phyloP scores from a whole-genome alignment of 2,329 filamentous ascomycete species.

The Tolypocladium sp. region DNA sequence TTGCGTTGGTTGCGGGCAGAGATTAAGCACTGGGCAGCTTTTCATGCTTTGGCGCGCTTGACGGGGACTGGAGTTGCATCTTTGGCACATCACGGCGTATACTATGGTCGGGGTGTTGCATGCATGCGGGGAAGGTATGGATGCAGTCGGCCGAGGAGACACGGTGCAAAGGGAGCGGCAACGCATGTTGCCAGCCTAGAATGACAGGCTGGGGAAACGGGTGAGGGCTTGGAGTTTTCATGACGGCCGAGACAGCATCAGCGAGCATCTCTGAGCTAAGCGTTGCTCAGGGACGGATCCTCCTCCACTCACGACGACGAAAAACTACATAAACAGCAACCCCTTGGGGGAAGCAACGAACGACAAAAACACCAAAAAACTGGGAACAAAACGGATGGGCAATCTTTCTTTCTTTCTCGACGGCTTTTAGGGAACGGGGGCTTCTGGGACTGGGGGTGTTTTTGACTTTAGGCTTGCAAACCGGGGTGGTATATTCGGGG shows the following conservation, averaged over 20 bases:
- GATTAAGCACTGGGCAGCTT: slow-evolving; percentile 9
- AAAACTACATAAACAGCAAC: background rate
- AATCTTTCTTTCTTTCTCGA: background rate
- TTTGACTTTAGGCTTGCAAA: background rate
- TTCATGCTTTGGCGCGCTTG: slow-evolving; percentile 7
- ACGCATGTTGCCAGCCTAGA: background rate
- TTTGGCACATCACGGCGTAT: slow-evolving; percentile 9
- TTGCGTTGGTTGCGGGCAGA: slow-evolving; percentile 5
- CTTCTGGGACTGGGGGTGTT: slow-evolving; percentile 2
- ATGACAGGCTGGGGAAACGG: background rate
- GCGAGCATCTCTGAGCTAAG: slow-evolving; percentile 1
- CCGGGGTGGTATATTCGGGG: background rate
- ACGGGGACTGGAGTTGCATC: slow-evolving; percentile 8
- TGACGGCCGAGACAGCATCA: background rate
- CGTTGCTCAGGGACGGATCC: background rate
- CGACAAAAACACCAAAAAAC: background rate
- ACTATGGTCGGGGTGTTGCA: slow-evolving; percentile 6
- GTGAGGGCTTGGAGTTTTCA: background rate
- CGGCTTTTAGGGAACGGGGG: background rate
- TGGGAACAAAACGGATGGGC: background rate
- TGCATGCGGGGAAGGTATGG: background rate
- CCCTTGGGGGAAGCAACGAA: background rate
- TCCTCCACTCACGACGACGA: background rate
- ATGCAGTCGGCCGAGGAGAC: background rate
- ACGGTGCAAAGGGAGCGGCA: background rate